A percentile compares a stretch with the other conserved stretches of the same genome.
Evolutionary conservation across 164 flowering plant species (phyloP).

Genomic region (Berberis thunbergii): DNA sequence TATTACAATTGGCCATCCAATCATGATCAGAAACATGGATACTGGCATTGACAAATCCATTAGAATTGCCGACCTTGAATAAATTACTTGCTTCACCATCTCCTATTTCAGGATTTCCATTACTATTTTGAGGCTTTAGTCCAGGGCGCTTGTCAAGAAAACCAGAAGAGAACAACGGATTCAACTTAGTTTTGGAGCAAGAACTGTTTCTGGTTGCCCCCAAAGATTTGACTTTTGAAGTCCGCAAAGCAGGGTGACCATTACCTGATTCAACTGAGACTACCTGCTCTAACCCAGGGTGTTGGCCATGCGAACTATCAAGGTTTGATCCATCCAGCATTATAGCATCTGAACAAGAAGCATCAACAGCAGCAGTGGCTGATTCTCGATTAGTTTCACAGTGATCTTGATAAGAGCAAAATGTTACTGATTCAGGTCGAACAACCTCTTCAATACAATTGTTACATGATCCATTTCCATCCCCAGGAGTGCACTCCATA

Average conservation of each 20-base stretch:
- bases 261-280: neutral
- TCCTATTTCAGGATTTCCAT: conserved; percentile 8
- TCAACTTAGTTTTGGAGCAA: conserved; percentile 11
- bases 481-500: neutral
- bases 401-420: neutral
- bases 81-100: conserved; percentile 9
- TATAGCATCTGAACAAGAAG: neutral
- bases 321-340: neutral
- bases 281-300: neutral
- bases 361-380: neutral
- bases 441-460: neutral
- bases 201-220: neutral
- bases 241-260: neutral
- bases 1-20: neutral
- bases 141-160: conserved; percentile 22
- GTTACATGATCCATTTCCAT: neutral
- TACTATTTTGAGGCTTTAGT: conserved; percentile 5
- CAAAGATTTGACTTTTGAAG: neutral
- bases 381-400: neutral
- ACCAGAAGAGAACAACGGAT: conserved; percentile 28
- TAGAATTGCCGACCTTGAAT: conserved; percentile 8
- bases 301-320: neutral
- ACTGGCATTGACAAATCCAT: conserved; percentile 7
- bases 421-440: neutral
- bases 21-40: neutral